These are phyloP conservation scores for Ustilago tritici DNA, from an alignment of 1,284 basidiomycete species.

Conservation along the genomic window DNA sequence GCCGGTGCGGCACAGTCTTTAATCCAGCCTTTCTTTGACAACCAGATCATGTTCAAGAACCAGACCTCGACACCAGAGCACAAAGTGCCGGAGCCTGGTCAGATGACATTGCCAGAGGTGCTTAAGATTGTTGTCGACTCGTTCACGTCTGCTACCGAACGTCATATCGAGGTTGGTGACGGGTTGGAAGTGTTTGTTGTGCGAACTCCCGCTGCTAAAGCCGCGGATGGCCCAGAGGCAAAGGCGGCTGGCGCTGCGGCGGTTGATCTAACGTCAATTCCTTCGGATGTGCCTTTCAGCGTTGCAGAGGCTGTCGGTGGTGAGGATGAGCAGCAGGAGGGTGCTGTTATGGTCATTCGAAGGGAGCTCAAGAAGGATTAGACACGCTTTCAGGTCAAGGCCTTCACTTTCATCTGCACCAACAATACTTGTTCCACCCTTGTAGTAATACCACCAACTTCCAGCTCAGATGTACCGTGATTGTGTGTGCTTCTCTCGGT, in stretches of 20 bases:
- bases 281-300: conserved; percentile 47
- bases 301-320: conserved; percentile 65
- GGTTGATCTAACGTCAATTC: conserved; percentile 45
- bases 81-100: conserved; percentile 61
- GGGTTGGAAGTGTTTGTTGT: conserved; percentile 68
- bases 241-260: conserved; percentile 35
- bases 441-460: conserved; percentile 18
- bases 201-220: conserved; percentile 24
- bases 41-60: conserved; percentile 69
- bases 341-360: conserved; percentile 65
- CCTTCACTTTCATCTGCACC: background rate
- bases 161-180: conserved; percentile 69
- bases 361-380: conserved; percentile 69
- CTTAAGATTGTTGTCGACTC: conserved; percentile 66
- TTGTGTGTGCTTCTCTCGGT: background rate
- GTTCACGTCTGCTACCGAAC: conserved; percentile 67
- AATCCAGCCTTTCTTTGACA: conserved; percentile 69
- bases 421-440: background rate
- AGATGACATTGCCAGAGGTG: conserved; percentile 58
- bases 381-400: background rate
- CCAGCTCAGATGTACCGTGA: conserved; percentile 1
- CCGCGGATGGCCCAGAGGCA: background rate
- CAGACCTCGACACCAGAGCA: conserved; percentile 58
- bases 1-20: conserved; percentile 67
- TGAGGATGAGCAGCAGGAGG: conserved; percentile 63